phyloP scores from a whole-genome alignment of 495 filamentous ascomycete genomes.

The Daldinia decipiens region DNA sequence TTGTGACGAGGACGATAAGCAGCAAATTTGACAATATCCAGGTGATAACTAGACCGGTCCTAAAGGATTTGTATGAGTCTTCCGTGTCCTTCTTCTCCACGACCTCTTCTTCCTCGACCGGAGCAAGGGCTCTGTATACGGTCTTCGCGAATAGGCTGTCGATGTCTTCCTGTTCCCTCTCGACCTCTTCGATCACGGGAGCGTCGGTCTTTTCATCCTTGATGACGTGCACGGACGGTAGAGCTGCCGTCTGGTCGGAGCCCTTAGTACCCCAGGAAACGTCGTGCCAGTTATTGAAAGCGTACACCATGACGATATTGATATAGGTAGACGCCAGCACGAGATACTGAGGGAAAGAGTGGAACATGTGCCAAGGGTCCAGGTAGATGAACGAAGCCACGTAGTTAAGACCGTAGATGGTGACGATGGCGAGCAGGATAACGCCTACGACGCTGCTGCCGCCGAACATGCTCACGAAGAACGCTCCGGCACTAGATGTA shows the following conservation, averaged over 20 bases:
- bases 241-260: slow-evolving; percentile 92
- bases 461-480: slow-evolving; percentile 78
- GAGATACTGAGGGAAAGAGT: slow-evolving; percentile 93
- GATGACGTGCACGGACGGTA: slow-evolving; percentile 86
- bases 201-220: slow-evolving; percentile 86
- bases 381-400: slow-evolving; percentile 98
- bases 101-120: slow-evolving; percentile 75
- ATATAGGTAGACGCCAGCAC: slow-evolving; percentile 95
- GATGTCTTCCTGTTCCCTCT: slow-evolving; percentile 97
- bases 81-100: slow-evolving; percentile 84
- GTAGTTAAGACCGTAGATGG: slow-evolving; percentile 97
- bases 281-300: slow-evolving; percentile 99
- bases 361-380: slow-evolving; percentile 99
- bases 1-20: slow-evolving; percentile 87
- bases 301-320: slow-evolving; percentile 99
- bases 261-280: slow-evolving; percentile 99
- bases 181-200: slow-evolving; percentile 87
- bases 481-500: slow-evolving; percentile 36
- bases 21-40: slow-evolving; percentile 95
- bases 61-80: slow-evolving; percentile 98
- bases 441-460: slow-evolving; percentile 69
- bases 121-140: slow-evolving; percentile 90
- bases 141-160: slow-evolving; percentile 96
- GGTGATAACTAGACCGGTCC: slow-evolving; percentile 85
- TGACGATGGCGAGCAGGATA: slow-evolving; percentile 90